A percentile compares a stretch with the other conserved stretches of the same genome.
These are phyloP conservation scores for Vigna angularis DNA, from an alignment of 306 rosid genomes.

Conservation along the genomic window DNA sequence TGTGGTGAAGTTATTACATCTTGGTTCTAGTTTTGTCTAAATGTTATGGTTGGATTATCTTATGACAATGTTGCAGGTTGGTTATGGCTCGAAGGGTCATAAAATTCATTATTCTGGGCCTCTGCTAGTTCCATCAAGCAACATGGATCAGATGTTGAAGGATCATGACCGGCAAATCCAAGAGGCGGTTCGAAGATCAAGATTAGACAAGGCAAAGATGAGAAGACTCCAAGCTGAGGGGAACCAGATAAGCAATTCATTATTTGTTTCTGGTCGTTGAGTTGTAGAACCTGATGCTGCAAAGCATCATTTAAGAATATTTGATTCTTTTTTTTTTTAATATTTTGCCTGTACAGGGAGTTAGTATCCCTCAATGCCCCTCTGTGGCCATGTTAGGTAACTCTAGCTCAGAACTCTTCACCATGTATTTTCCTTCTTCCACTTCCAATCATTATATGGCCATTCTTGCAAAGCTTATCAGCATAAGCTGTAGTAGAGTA, in stretches of 20 bases:
- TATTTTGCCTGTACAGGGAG: slow-evolving; percentile 55
- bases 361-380: slow-evolving; percentile 50
- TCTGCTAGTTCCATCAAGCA: slow-evolving; percentile 87
- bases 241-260: slow-evolving; percentile 78
- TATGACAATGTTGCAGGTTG: slow-evolving; percentile 58
- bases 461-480: slow-evolving; percentile 69
- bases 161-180: slow-evolving; percentile 98
- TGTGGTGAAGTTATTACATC: no score
- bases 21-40: no score
- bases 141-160: slow-evolving; percentile 97
- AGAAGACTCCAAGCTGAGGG: slow-evolving; percentile 84
- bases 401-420: slow-evolving; percentile 50
- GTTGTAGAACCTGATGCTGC: slow-evolving; percentile 44
- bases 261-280: slow-evolving; percentile 94
- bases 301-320: slow-evolving; percentile 40
- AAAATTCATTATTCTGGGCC: slow-evolving; percentile 83
- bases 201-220: slow-evolving; percentile 87
- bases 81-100: slow-evolving; percentile 93
- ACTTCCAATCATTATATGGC: slow-evolving; percentile 55
- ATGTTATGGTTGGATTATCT: no score
- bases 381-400: slow-evolving; percentile 58
- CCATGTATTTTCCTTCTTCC: slow-evolving; percentile 48
- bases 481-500: slow-evolving; percentile 56
- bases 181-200: slow-evolving; percentile 57
- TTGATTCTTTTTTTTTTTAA: slow-evolving; percentile 40